Evolutionary conservation across 371 early-diverging fungal genomes (phyloP), one percentile per base, ranked within the genome.

Genomic region (Syncephalastrum racemosum): DNA sequence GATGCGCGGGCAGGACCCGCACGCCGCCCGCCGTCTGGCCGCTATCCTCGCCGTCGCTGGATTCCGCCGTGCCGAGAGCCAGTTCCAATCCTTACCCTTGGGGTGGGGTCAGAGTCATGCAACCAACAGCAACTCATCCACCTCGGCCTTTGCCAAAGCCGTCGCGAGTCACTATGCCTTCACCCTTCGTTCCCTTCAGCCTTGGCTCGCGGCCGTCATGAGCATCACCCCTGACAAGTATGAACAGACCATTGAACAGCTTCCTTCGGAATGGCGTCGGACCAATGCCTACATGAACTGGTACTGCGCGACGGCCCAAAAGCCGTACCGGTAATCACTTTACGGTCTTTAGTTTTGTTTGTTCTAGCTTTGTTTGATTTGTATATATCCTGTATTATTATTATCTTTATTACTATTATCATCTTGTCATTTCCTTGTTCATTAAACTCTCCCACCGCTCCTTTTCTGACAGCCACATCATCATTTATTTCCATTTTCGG

Each of bases 1-100:
- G 7, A 27, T 64, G 46, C 73, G 75, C n/a, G 66, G 67, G 41
- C 79, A 78, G 66, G 79, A 78, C 56, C 79, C 79, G 31, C 70
- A 64, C 60, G 70, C 69, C 10, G 73, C 71, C 15, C 68, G 71
- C 19, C 59, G 69, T n/a, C 60, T 78, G 15, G 66, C 79, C n/a
- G 67, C 79, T 12, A 67, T 78, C 54, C 63, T 78, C n/a, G 63
- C 71, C 8, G 51, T 64, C 6, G 65, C 66, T 49, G 73, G 71
- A 0, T 78, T 75, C 45, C 54, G 65, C 36, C 66, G 64, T 4
- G 71, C 75, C 2, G 66, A 72, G 40, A 67, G 71, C 47, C 59
- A 56, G 3, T 64, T 71, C 15, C 69, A 73, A 36, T 63, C 65
- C 3, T 50, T 75, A 15, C 73, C 79, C 14, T 61, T 78, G 22